Conservation (phyloP, 345 rosid genomes). For the Cardiospermum halicacabum region DNA sequence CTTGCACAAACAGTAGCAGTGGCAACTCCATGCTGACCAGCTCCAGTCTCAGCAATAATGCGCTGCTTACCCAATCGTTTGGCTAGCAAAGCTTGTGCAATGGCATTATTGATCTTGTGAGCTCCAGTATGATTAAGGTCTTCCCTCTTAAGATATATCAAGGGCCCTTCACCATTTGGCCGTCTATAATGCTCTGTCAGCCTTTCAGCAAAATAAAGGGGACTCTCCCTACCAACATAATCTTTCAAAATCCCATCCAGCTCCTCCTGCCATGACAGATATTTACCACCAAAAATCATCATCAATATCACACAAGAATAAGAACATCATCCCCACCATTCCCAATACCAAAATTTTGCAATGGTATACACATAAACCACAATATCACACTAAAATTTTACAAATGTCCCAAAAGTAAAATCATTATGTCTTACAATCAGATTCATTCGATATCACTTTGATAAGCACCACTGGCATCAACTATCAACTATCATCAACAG, state of each 20-base stretch:
- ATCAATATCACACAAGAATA: background rate
- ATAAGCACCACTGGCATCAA: background rate
- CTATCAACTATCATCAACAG: no score
- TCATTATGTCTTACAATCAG: background rate
- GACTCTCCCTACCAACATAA: constrained; percentile 89
- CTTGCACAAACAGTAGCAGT: constrained; percentile 94
- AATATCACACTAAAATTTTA: background rate
- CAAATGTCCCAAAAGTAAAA: background rate
- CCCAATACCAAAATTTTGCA: background rate
- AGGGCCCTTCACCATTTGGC: constrained; percentile 77
- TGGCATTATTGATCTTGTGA: constrained; percentile 87
- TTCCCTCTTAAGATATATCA: constrained; percentile 87
- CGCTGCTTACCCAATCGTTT: constrained; percentile 77
- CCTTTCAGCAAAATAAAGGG: constrained; percentile 88
- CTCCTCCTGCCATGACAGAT: constrained; percentile 47
- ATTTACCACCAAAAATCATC: background rate
- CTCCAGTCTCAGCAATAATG: constrained; percentile 93
- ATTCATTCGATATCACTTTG: background rate
- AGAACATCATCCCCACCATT: background rate
- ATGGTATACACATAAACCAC: background rate
- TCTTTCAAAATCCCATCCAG: constrained; percentile 75
- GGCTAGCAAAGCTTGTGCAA: constrained; percentile 88
- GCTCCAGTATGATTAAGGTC: constrained; percentile 95
- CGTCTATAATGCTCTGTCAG: constrained; percentile 75
- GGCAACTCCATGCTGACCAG: constrained; percentile 97